Percentiles rank a stretch among this genome's conserved stretches.
Conservation (phyloP, 495 filamentous ascomycete genomes). For the Aspergillus steynii region DNA sequence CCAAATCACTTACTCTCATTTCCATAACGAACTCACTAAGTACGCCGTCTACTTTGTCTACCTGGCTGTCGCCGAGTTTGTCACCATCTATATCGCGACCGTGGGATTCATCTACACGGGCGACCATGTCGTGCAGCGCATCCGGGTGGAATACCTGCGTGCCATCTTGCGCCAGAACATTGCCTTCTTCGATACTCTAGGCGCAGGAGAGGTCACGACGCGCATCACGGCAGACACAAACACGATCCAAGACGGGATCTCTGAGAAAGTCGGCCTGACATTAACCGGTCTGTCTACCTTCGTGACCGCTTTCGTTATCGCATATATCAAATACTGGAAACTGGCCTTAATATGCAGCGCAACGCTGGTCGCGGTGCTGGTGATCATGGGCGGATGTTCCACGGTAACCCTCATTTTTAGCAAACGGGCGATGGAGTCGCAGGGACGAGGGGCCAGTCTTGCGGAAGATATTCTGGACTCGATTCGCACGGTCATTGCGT, state of each 20-base stretch:
- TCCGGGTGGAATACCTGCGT: conserved; percentile 77
- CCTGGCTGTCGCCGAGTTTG: conserved; percentile 79
- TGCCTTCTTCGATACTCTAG: conserved; percentile 87
- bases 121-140: conserved; percentile 80
- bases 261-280: conserved; percentile 81
- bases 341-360: conserved; percentile 79
- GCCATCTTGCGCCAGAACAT: conserved; percentile 89
- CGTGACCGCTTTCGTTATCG: conserved; percentile 84
- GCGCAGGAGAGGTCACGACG: conserved; percentile 88
- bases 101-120: conserved; percentile 92
- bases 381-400: conserved; percentile 71
- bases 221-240: conserved; percentile 90
- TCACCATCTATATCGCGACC: conserved; percentile 75
- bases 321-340: conserved; percentile 82
- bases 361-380: conserved; percentile 66
- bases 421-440: conserved; percentile 70
- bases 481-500: conserved; percentile 85
- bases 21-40: conserved; percentile 58
- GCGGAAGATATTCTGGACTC: conserved; percentile 94
- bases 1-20: conserved; percentile 48
- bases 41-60: conserved; percentile 89
- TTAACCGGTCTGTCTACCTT: conserved; percentile 75
- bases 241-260: conserved; percentile 82
- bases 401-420: conserved; percentile 73
- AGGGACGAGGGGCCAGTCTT: conserved; percentile 81